phyloP scores from a whole-genome alignment of 768 basidiomycete species.

The Trametopsis cervina region DNA sequence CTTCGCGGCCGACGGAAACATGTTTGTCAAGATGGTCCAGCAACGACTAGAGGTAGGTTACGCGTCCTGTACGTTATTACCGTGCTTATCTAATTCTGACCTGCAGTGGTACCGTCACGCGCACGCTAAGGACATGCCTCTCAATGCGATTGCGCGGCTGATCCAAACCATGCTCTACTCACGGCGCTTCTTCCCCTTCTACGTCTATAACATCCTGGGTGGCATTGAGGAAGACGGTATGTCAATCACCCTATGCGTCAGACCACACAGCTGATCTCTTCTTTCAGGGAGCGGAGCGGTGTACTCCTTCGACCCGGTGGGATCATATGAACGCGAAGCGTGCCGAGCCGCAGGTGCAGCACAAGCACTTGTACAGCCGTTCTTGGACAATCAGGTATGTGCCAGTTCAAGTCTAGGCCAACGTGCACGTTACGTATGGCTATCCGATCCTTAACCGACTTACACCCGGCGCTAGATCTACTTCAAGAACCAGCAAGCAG shows the following conservation, averaged over 20 bases:
- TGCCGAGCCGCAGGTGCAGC: constrained; percentile 96
- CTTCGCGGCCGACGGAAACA: constrained; percentile 95
- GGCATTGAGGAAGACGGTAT: constrained; percentile 94
- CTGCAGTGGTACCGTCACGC: constrained; percentile 94
- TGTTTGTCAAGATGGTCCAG: constrained; percentile 94
- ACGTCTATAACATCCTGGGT: constrained; percentile 93
- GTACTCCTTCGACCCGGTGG: constrained; percentile 99
- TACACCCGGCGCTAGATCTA: constrained; percentile 67
- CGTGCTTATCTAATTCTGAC: neutral
- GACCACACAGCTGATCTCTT: constrained; percentile 7
- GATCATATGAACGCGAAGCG: constrained; percentile 94
- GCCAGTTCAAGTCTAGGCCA: constrained; percentile 1
- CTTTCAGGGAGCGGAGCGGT: constrained; percentile 84
- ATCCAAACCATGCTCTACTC: constrained; percentile 98
- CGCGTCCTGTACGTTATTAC: neutral
- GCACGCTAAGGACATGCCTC: constrained; percentile 95
- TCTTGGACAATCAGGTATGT: constrained; percentile 96
- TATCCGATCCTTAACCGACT: constrained; percentile 43
- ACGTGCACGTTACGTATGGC: neutral
- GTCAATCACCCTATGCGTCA: constrained; percentile 23
- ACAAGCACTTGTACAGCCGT: constrained; percentile 91
- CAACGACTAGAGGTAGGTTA: constrained; percentile 85
- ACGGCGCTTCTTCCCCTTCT: constrained; percentile 97
- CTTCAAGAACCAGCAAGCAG: constrained; percentile 90
- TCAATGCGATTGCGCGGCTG: constrained; percentile 92